Conservation (phyloP, 306 rosid species). For the Neltuma alba region DNA sequence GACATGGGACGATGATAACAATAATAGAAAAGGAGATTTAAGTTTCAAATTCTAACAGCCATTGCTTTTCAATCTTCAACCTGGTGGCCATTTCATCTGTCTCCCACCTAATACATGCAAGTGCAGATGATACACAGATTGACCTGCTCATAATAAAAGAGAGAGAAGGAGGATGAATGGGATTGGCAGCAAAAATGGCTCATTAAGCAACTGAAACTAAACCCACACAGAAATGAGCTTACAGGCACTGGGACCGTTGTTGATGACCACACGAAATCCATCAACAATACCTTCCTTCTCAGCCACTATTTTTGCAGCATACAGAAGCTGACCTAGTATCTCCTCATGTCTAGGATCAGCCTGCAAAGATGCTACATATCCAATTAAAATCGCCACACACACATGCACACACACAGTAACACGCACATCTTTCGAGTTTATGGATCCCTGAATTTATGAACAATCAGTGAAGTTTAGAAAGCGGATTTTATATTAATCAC, state of each 20-base stretch:
- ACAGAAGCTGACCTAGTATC: conserved; percentile 77
- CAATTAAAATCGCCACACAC: conserved; percentile 6
- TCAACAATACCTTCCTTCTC: conserved; percentile 80
- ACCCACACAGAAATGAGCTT: conserved; percentile 38
- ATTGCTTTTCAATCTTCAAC: conserved; percentile 48
- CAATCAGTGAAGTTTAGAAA: neutral
- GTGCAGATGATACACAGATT: conserved; percentile 92
- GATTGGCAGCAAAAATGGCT: neutral
- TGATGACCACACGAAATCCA: conserved; percentile 87
- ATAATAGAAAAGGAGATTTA: neutral
- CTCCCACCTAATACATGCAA: conserved; percentile 91
- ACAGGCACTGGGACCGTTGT: conserved; percentile 79
- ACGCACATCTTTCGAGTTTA: too few relatives aligned
- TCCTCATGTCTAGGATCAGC: conserved; percentile 75
- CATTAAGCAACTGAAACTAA: neutral
- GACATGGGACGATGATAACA: neutral
- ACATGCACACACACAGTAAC: neutral
- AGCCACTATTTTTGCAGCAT: conserved; percentile 80
- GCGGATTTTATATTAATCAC: neutral
- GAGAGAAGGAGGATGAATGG: conserved; percentile 12
- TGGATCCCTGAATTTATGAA: neutral
- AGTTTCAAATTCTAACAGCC: neutral
- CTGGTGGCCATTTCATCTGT: conserved; percentile 89
- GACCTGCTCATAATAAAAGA: conserved; percentile 52
- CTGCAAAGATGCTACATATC: conserved; percentile 39